These are phyloP conservation scores for Talaromyces wortmannii DNA, from an alignment of 495 filamentous ascomycete species.

Conservation along the genomic window DNA sequence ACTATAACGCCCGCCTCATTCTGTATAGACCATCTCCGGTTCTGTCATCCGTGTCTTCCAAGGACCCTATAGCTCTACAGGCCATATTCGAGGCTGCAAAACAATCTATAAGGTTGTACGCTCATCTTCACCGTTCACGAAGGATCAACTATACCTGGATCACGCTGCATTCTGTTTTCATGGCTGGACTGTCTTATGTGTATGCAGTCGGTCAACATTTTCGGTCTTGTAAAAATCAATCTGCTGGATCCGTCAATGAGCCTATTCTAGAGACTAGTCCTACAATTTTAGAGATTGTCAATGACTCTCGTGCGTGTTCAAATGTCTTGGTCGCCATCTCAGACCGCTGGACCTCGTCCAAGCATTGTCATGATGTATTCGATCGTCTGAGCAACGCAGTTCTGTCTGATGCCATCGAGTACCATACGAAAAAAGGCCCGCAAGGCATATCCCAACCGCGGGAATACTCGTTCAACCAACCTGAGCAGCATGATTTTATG, in stretches of 20 bases:
- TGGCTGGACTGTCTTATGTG: constrained; percentile 18
- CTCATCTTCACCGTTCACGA: constrained; percentile 13
- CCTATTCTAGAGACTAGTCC: constrained; percentile 7
- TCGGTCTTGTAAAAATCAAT: constrained; percentile 3
- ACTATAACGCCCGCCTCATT: constrained; percentile 17
- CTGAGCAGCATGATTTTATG: too few species aligned
- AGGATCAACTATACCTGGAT: constrained; percentile 24
- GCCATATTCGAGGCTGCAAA: constrained; percentile 13
- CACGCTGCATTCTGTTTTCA: constrained; percentile 17
- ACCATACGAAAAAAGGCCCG: constrained; percentile 4
- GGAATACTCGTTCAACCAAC: too few species aligned
- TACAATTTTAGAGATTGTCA: constrained; percentile 16
- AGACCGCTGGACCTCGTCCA: constrained; percentile 13
- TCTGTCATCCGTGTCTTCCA: constrained; percentile 5
- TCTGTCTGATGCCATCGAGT: constrained; percentile 13
- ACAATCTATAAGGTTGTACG: constrained; percentile 12
- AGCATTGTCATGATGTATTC: constrained; percentile 18
- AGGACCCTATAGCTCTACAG: constrained; percentile 7
- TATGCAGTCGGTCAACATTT: constrained; percentile 18
- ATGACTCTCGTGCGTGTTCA: constrained; percentile 15
- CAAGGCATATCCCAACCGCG: too few species aligned
- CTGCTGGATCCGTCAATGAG: background rate
- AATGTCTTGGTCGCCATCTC: constrained; percentile 18
- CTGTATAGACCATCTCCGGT: constrained; percentile 17
- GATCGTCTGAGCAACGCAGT: constrained; percentile 19